A percentile compares a stretch with the other conserved stretches of the same genome.
Evolutionary conservation across 257 asterid genomes (phyloP).

Genomic region (Ballota nigra): DNA sequence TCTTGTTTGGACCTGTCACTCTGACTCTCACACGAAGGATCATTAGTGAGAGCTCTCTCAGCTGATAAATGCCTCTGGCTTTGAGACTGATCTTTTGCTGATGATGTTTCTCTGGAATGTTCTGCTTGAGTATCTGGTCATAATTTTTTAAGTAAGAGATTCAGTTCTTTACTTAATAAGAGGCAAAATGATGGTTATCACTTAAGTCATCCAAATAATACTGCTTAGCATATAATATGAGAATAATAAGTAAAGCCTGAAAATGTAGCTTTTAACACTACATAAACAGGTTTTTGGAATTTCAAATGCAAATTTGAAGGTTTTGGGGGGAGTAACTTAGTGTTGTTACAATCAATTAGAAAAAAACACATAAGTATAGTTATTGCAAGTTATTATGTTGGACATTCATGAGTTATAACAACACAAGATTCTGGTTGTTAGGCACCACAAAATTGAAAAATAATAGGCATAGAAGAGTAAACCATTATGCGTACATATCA

Average conservation of each 20-base stretch:
- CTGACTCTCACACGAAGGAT: conserved; percentile 39
- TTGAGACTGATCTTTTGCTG: conserved; percentile 45
- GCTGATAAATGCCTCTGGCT: conserved; percentile 39
- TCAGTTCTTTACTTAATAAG: neutral
- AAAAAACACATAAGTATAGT: neutral
- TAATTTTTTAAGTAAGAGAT: conserved; percentile 21
- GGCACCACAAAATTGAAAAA: neutral
- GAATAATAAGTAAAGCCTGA: neutral
- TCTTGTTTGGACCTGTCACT: conserved; percentile 42
- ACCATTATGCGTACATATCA: too few species aligned
- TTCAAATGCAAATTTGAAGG: neutral
- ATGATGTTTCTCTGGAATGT: conserved; percentile 44
- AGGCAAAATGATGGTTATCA: conserved; percentile 1
- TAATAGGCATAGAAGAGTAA: neutral
- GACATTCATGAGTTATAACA: neutral
- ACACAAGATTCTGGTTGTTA: neutral
- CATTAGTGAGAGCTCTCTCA: conserved; percentile 37
- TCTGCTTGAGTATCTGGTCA: conserved; percentile 49
- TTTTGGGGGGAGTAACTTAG: neutral
- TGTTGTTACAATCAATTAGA: neutral
- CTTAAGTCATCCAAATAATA: neutral
- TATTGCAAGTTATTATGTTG: neutral
- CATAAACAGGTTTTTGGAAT: neutral
- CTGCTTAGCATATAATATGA: neutral
- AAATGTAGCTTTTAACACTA: neutral